phyloP scores from a whole-genome alignment of 2,329 filamentous ascomycete species.

The Aspergillus pseudoglaucus region DNA sequence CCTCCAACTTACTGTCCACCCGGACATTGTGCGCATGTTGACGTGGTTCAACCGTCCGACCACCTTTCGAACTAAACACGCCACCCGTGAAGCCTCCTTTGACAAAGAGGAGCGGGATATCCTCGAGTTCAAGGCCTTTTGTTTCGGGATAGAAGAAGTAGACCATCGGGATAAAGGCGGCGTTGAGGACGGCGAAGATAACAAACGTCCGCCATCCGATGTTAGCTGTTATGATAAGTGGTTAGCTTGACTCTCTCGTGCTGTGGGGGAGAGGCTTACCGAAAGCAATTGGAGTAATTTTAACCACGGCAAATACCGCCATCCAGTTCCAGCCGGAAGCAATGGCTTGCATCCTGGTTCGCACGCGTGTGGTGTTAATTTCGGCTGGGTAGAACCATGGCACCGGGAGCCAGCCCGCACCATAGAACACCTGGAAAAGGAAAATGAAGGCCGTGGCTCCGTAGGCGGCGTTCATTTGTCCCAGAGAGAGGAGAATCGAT shows the following conservation, averaged over 20 bases:
- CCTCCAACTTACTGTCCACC: slow-evolving; percentile 12
- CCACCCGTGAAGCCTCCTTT: slow-evolving; percentile 14
- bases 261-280: slow-evolving; percentile 9
- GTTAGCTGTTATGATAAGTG: slow-evolving; percentile 21
- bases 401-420: slow-evolving; percentile 38
- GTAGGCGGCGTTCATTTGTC: slow-evolving; percentile 27
- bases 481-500: slow-evolving; percentile 33
- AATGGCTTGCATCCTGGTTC: slow-evolving; percentile 36
- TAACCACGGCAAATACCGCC: slow-evolving; percentile 27
- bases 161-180: slow-evolving; percentile 44
- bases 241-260: not conserved
- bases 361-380: slow-evolving; percentile 36
- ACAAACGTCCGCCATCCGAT: slow-evolving; percentile 26
- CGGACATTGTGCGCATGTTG: slow-evolving; percentile 13
- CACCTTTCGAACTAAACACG: slow-evolving; percentile 13
- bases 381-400: slow-evolving; percentile 42
- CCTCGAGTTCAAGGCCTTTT: slow-evolving; percentile 57
- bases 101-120: slow-evolving; percentile 39
- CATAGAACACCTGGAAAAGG: slow-evolving; percentile 41
- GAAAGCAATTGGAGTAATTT: slow-evolving; percentile 21
- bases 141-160: slow-evolving; percentile 62
- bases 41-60: slow-evolving; percentile 13
- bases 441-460: slow-evolving; percentile 41
- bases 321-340: slow-evolving; percentile 33
- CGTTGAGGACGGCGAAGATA: slow-evolving; percentile 20